Evolutionary conservation across 2,329 filamentous ascomycete species (phyloP).

Genomic region (Elsinoe fawcettii): DNA sequence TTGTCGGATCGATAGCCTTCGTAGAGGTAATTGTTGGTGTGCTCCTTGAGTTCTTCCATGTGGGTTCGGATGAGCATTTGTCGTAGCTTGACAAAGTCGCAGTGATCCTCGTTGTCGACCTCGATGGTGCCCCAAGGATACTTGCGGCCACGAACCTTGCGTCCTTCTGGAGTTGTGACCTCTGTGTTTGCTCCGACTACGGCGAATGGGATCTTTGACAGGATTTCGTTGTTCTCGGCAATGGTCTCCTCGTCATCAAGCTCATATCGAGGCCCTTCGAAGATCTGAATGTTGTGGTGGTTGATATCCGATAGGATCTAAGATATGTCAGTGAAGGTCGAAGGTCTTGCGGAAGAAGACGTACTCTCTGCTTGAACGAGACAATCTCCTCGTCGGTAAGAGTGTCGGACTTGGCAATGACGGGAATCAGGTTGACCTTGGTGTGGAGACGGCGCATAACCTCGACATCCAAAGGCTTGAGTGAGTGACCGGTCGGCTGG

Average conservation of each 20-base stretch:
- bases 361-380: constrained; percentile 91
- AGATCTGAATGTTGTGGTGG: constrained; percentile 96
- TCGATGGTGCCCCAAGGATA: constrained; percentile 99
- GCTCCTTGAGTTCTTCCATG: constrained; percentile 99
- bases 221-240: constrained; percentile 99
- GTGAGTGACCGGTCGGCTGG: constrained; percentile 93
- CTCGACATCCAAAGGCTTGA: constrained; percentile 98
- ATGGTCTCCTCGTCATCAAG: constrained; percentile 99
- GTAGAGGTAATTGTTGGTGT: constrained; percentile 98
- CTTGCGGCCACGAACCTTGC: constrained; percentile 88
- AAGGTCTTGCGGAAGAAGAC: constrained; percentile 33
- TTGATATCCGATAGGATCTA: constrained; percentile 96
- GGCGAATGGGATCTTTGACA: constrained; percentile 98
- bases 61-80: constrained; percentile 99
- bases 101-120: constrained; percentile 99
- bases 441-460: constrained; percentile 99
- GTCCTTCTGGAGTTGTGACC: constrained; percentile 82
- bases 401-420: constrained; percentile 98
- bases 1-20: constrained; percentile 99
- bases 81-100: constrained; percentile 98
- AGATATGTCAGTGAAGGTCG: constrained; percentile 18
- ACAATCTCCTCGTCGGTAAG: constrained; percentile 93
- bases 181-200: constrained; percentile 96
- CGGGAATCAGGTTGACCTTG: constrained; percentile 99
- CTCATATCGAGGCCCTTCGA: constrained; percentile 96